Evolutionary conservation across 179 eudicot genomes (phyloP).

Genomic region (Sideroxylon spinosum): DNA sequence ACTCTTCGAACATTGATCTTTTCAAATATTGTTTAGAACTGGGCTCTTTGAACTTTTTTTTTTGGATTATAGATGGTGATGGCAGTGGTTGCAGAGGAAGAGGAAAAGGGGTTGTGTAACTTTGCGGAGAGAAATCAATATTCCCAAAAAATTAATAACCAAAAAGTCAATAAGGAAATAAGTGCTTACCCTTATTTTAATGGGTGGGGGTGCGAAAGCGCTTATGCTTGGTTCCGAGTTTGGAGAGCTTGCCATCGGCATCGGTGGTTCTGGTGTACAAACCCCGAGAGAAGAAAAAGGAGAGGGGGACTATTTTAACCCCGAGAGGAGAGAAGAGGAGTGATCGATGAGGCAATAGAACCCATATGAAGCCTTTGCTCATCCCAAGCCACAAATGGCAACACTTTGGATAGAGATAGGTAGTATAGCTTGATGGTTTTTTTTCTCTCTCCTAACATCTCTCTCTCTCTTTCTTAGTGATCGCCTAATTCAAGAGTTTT

Average conservation of each 20-base stretch:
- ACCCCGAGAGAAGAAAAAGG: slow-evolving; percentile 50
- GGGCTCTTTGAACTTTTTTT: too few species aligned
- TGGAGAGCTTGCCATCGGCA: slow-evolving; percentile 56
- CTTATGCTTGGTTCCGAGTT: slow-evolving; percentile 53
- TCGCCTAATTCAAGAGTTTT: too few species aligned
- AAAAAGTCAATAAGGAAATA: too few species aligned
- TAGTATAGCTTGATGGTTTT: slow-evolving; percentile 43
- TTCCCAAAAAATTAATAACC: too few species aligned
- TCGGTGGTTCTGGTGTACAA: slow-evolving; percentile 49
- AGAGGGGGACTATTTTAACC: slow-evolving; percentile 51
- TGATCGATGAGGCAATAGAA: slow-evolving; percentile 58
- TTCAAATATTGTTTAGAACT: too few species aligned
- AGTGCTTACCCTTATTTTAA: too few species aligned
- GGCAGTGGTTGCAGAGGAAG: too few species aligned
- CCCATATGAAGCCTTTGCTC: slow-evolving; percentile 69
- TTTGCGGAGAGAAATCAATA: too few species aligned
- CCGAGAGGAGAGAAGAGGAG: slow-evolving; percentile 60
- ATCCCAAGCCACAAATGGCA: slow-evolving; percentile 41
- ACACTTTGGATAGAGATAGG: slow-evolving; percentile 44
- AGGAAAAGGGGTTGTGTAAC: too few species aligned
- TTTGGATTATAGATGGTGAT: too few species aligned
- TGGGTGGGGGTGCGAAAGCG: neutral
- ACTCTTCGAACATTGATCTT: too few species aligned
- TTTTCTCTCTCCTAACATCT: slow-evolving; percentile 20
- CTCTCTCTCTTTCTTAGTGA: neutral